These are phyloP conservation scores for Podaxis carcinomalis DNA, from an alignment of 768 basidiomycete species.

Conservation along the genomic window DNA sequence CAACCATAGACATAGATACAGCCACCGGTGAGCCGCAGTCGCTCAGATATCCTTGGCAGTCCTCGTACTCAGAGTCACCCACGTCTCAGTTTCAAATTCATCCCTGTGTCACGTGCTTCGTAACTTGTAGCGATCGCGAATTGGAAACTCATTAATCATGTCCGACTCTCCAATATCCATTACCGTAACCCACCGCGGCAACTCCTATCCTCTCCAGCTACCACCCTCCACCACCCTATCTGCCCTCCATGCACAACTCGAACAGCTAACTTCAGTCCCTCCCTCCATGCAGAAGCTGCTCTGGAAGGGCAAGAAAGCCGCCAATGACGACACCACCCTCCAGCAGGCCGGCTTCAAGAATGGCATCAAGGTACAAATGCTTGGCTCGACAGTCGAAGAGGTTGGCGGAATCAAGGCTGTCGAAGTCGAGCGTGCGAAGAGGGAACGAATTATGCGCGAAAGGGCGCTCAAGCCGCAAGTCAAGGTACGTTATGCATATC, in stretches of 20 bases:
- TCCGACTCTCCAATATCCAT: slow-evolving; percentile 7
- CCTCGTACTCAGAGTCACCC: no score
- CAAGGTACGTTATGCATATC: slow-evolving; percentile 42
- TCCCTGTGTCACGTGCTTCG: neutral
- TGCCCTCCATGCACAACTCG: slow-evolving; percentile 44
- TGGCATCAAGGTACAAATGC: slow-evolving; percentile 64
- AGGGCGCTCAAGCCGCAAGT: slow-evolving; percentile 51
- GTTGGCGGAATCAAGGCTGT: slow-evolving; percentile 47
- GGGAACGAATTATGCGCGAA: slow-evolving; percentile 56
- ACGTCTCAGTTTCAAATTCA: no score
- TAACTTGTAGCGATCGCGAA: neutral
- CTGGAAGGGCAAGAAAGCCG: slow-evolving; percentile 60
- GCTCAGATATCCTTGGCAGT: no score
- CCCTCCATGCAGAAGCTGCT: slow-evolving; percentile 66
- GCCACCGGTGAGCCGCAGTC: no score
- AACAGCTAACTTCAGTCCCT: slow-evolving; percentile 65
- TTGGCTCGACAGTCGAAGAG: slow-evolving; percentile 62
- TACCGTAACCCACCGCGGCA: slow-evolving; percentile 46
- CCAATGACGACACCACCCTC: slow-evolving; percentile 25
- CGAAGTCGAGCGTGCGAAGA: slow-evolving; percentile 54
- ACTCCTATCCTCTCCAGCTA: slow-evolving; percentile 41
- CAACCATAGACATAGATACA: no score
- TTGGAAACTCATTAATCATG: neutral
- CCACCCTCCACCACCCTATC: slow-evolving; percentile 48
- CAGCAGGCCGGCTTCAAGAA: slow-evolving; percentile 52